Evolutionary conservation across 169 alveolate genomes (phyloP).

Genomic region (Plasmodium cynomolgi): DNA sequence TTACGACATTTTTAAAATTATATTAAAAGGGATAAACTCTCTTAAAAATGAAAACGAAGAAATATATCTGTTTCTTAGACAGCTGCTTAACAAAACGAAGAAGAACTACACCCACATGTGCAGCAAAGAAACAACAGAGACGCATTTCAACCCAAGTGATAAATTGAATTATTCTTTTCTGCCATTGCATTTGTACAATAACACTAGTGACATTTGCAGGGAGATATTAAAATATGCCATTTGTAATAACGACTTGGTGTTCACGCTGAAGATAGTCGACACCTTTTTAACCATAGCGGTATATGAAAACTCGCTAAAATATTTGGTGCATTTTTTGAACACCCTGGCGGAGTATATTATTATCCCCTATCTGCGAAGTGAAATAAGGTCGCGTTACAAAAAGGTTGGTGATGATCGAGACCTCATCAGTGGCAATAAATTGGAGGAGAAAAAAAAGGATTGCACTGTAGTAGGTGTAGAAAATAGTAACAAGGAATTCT

Average conservation of each 20-base stretch:
- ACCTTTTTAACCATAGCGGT: slow-evolving; percentile 63
- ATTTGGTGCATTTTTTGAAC: slow-evolving; percentile 54
- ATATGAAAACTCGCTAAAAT: slow-evolving; percentile 62
- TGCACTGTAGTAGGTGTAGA: background rate
- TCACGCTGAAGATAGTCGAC: slow-evolving; percentile 53
- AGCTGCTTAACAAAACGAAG: slow-evolving; percentile 30
- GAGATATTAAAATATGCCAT: slow-evolving; percentile 71
- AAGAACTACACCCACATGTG: slow-evolving; percentile 4
- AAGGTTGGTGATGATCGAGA: background rate
- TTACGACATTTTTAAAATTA: slow-evolving; percentile 55
- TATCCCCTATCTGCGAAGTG: slow-evolving; percentile 62
- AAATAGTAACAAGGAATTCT: slow-evolving; percentile 7
- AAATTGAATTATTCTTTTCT: slow-evolving; percentile 4
- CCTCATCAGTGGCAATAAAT: background rate
- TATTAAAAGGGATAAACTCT: slow-evolving; percentile 66
- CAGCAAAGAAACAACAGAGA: slow-evolving; percentile 12
- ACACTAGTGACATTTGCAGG: slow-evolving; percentile 41
- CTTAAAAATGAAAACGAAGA: slow-evolving; percentile 60
- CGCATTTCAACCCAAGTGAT: background rate
- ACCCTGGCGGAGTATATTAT: slow-evolving; percentile 70
- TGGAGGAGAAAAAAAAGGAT: background rate
- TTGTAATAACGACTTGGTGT: slow-evolving; percentile 43
- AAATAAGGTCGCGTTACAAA: slow-evolving; percentile 18
- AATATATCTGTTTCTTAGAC: slow-evolving; percentile 50
- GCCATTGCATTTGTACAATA: slow-evolving; percentile 58